Base-by-base conservation (phyloP, 768 basidiomycete genomes). In the Rhizopogon rudus region DNA sequence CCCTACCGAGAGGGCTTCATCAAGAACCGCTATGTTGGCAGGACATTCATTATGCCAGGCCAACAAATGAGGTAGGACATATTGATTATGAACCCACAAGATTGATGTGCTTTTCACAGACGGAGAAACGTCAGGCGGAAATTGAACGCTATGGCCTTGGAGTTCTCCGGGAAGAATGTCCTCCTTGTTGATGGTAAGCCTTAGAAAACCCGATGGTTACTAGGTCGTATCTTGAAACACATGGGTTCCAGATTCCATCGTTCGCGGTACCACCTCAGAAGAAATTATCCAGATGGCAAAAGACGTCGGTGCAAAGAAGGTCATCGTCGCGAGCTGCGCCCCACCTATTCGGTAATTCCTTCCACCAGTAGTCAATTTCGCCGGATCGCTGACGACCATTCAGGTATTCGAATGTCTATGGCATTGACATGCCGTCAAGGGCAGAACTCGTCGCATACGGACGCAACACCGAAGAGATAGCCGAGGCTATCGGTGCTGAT, bases 231-330 rank as follows among this genome's bases (percentile, higher is more conserved):
- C 35, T 8, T 49, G 13, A 49, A 5, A 25, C 5, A 35, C 6
- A 20, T 8, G 25, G 35, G 13, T 22, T 40, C 33, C 55, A 97
- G 96, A 99, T 72, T 98, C 97, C 0, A 99, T 99, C 62, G 97
- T 98, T 22, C 87, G 97, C 25, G 97, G 97, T 5, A 99, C 97
- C 1, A 99, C 97, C 0, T 98, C 96, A 10, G 96, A 92, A 67
- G 97, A 99, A 69, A 99, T 99, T 57, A 82, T 99, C 22, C 95
- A 98, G 68, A 98, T 99, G 95, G 97, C 96, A 17, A 95, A 95
- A 68, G 97, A 99, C 64, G 97, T 97, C 14, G 97, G 97, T 14
- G 96, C 97, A 13, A 93, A 89, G 71, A 91, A 88, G 62, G 93
- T 99, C 64, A 88, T 98, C 59, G 86, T 98, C 41, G 97, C 97